Evolutionary conservation across 345 rosid genomes (phyloP).

Genomic region (Lenwebbia sp.): DNA sequence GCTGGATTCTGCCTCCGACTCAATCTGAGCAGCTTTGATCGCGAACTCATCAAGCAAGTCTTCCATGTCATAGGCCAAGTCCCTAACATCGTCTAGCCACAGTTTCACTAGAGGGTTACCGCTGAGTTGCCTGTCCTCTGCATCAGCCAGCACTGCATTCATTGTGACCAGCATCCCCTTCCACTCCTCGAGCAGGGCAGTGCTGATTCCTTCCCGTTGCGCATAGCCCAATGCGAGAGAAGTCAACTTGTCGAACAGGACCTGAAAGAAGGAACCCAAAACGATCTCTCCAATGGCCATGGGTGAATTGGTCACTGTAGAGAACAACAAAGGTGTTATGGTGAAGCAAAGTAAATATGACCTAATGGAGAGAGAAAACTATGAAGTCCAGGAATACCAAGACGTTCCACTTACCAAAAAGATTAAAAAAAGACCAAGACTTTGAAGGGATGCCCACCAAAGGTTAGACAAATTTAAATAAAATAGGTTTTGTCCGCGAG

Average conservation of each 20-base stretch:
- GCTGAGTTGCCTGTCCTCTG: not conserved
- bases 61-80: not conserved
- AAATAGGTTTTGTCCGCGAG: no score
- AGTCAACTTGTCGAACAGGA: not conserved
- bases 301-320: not conserved
- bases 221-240: not conserved
- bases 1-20: not conserved
- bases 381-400: not conserved
- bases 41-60: not conserved
- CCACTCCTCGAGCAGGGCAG: fast-evolving
- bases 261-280: not conserved
- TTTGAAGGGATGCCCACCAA: not conserved
- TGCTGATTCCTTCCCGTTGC: not conserved
- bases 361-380: not conserved
- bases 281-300: not conserved
- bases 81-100: not conserved
- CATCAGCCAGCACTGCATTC: not conserved
- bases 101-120: not conserved
- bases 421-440: not conserved
- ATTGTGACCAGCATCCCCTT: not conserved
- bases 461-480: no score
- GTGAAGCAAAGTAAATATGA: fast-evolving
- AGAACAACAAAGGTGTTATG: not conserved
- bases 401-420: fast-evolving
- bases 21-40: fast-evolving